A percentile compares a stretch with the other conserved stretches of the same genome.
Conservation (phyloP, 202 grass and related monocot species). For the Carex sylvatica region DNA sequence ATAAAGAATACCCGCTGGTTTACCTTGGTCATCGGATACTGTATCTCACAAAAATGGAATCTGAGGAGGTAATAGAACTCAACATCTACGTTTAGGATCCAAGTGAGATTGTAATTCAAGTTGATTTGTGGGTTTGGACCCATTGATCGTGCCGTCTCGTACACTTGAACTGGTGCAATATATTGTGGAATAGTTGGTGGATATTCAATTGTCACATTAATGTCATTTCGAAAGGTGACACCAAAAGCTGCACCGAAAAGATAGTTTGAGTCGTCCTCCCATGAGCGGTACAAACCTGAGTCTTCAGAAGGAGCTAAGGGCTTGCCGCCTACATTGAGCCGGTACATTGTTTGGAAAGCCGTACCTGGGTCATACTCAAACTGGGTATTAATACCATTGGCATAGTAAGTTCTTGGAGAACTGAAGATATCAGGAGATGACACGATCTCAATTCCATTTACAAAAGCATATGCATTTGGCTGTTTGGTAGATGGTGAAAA, state of each 20-base stretch:
- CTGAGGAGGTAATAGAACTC: slow-evolving; percentile 56
- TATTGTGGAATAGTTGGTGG: slow-evolving; percentile 11
- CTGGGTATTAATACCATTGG: not conserved
- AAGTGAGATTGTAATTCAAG: slow-evolving; percentile 69
- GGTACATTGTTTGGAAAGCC: slow-evolving; percentile 68
- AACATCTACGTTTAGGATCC: slow-evolving; percentile 51
- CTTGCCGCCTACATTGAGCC: slow-evolving; percentile 54
- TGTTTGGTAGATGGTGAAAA: slow-evolving; percentile 44
- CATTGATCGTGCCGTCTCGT: slow-evolving; percentile 62
- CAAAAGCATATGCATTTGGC: slow-evolving; percentile 53
- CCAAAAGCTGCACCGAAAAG: slow-evolving; percentile 37
- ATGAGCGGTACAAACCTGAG: slow-evolving; percentile 42
- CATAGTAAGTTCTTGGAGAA: slow-evolving; percentile 9
- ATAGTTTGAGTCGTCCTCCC: slow-evolving; percentile 38
- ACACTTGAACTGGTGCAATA: slow-evolving; percentile 51
- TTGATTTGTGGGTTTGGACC: slow-evolving; percentile 42
- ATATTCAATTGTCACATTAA: slow-evolving; percentile 49
- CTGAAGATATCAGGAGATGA: slow-evolving; percentile 36
- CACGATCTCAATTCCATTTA: slow-evolving; percentile 79
- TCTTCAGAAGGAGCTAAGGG: slow-evolving; percentile 24
- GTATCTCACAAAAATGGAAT: slow-evolving; percentile 82
- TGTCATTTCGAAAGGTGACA: slow-evolving; percentile 41
- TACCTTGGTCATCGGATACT: slow-evolving; percentile 33
- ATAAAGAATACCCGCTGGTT: slow-evolving; percentile 61
- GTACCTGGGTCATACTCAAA: slow-evolving; percentile 18